Base-by-base conservation (phyloP, 768 basidiomycete genomes). In the Tylopilus balloui region DNA sequence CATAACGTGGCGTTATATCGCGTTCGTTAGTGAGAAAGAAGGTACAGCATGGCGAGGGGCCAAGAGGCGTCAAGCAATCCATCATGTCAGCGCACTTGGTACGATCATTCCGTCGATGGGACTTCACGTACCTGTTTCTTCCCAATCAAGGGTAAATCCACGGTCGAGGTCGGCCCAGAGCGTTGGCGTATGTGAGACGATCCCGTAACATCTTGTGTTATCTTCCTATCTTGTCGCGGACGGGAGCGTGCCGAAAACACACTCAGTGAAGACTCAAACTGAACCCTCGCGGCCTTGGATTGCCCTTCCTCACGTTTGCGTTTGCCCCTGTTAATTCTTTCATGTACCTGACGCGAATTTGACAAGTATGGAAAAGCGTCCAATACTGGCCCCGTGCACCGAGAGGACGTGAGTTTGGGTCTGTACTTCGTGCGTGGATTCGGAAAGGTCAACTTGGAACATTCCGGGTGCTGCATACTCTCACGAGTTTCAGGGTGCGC, bases 41-140 rank as follows among this genome's bases (percentile, higher is more conserved):
- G 56, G 65, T 34, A 66, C 53, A 56, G 50, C 49, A 55, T 43
- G 48, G 52, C 28, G 3, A 28, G 8, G 25, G 24, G 25, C 10
- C 35, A 50, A 21, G 15, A 36, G 27, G 43, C 47, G 45, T 34
- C 59, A 53, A 49, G 19, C 8, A 17, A 40, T 51, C 23, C 40
- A 46, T 43, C 47, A 51, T 48, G 56, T 67, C 51, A 69, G 67
- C 55, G 58, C 52, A 54, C 53, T 59, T 57, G 53, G 48, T 46
- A 47, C 43, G 17, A 52, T 51, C 36, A 45, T 51, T 50, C 55
- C 56, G 44, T 59, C 58, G 56, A 66, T 58, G 28, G 52, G 48
- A 38, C 19, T 43, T 35, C 57, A n/a, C 70, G 61, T 64, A 71
- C 69, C 53, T 54, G 57, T 37, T 62, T 57, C 56, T 66, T 66